A percentile compares a stretch with the other conserved stretches of the same genome.
Conservation (phyloP, 1,139 yeast genomes). For the Hemisphaericaspora xylofermentans region DNA sequence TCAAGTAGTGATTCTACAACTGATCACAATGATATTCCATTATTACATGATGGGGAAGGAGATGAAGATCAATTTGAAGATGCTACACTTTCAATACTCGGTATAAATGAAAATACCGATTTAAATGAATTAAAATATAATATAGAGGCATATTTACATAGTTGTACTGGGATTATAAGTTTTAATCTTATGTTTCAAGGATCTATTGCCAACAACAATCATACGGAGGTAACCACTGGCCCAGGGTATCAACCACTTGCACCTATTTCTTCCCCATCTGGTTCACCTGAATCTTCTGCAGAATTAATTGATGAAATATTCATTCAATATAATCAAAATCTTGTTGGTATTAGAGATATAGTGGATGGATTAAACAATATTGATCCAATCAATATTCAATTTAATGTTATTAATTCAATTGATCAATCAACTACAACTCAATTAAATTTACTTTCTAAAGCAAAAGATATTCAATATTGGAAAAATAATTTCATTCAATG, state of each 20-base stretch:
- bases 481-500: slow-evolving; percentile 52
- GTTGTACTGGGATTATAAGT: slow-evolving; percentile 29
- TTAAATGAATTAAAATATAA: slow-evolving; percentile 34
- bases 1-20: background rate
- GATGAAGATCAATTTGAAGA: slow-evolving; percentile 29
- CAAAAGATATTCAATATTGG: slow-evolving; percentile 76
- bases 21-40: no score
- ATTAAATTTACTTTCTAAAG: slow-evolving; percentile 63
- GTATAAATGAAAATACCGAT: slow-evolving; percentile 29
- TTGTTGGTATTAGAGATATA: slow-evolving; percentile 58
- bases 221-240: slow-evolving; percentile 1
- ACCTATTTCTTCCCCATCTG: slow-evolving; percentile 2
- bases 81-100: slow-evolving; percentile 33
- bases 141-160: slow-evolving; percentile 38
- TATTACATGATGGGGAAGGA: background rate
- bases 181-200: slow-evolving; percentile 19
- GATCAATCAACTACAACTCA: slow-evolving; percentile 59
- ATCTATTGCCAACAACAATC: background rate
- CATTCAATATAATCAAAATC: slow-evolving; percentile 42
- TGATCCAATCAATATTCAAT: slow-evolving; percentile 27
- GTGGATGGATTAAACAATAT: slow-evolving; percentile 40
- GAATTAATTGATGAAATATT: slow-evolving; percentile 34
- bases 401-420: slow-evolving; percentile 41
- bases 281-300: slow-evolving; percentile 10
- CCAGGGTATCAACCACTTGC: background rate